A percentile compares a stretch with the other conserved stretches of the same genome.
Conservation (phyloP, 768 basidiomycete genomes). For the Suillus tomentosus region DNA sequence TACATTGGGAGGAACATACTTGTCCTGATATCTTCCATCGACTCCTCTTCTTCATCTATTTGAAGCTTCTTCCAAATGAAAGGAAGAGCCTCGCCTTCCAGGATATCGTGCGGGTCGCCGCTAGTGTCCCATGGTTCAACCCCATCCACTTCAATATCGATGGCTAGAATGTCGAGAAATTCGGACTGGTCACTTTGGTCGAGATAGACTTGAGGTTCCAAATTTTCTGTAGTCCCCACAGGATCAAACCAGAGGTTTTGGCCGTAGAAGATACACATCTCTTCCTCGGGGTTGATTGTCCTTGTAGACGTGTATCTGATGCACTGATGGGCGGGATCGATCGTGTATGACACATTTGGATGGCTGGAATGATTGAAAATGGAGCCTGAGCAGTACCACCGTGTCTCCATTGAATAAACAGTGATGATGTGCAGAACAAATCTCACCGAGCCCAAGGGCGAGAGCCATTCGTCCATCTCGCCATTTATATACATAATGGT, state of each 20-base stretch:
- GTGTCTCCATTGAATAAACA: background rate
- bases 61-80: slow-evolving; percentile 62
- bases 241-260: slow-evolving; percentile 67
- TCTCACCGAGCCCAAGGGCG: slow-evolving; percentile 72
- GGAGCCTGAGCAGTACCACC: slow-evolving; percentile 51
- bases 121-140: slow-evolving; percentile 18
- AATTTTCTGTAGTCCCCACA: slow-evolving; percentile 24
- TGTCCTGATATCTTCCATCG: slow-evolving; percentile 50
- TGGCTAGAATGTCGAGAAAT: slow-evolving; percentile 1
- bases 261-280: slow-evolving; percentile 80
- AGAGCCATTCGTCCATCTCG: slow-evolving; percentile 73
- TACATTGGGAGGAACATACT: slow-evolving; percentile 16
- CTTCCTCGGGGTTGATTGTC: slow-evolving; percentile 58
- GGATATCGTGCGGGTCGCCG: slow-evolving; percentile 47
- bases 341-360: slow-evolving; percentile 70
- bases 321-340: slow-evolving; percentile 54
- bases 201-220: background rate
- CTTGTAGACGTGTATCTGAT: slow-evolving; percentile 64
- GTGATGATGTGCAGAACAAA: background rate
- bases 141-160: background rate
- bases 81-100: slow-evolving; percentile 63
- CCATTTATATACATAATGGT: slow-evolving; percentile 82
- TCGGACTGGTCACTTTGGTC: background rate
- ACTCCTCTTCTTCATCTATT: slow-evolving; percentile 62
- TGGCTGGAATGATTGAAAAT: slow-evolving; percentile 75